Evolutionary conservation across 179 eudicot species (phyloP).

Genomic region (Beta lomatogona): DNA sequence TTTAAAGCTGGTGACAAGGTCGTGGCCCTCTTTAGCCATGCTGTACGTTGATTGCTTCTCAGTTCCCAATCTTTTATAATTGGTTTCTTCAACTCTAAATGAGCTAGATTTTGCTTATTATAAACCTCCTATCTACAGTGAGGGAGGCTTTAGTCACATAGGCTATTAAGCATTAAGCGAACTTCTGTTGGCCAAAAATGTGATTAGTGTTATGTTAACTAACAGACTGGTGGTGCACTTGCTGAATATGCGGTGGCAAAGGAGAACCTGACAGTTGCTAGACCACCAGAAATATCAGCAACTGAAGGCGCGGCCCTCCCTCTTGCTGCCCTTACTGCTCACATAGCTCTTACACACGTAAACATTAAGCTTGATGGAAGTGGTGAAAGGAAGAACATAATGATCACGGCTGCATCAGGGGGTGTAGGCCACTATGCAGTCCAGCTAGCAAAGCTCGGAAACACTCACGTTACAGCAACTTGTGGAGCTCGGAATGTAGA

Average conservation of each 20-base stretch:
- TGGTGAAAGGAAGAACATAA: conserved; percentile 47
- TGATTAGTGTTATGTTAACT: not conserved
- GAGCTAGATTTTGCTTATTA: no score
- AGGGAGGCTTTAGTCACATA: not conserved
- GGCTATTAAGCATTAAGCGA: not conserved
- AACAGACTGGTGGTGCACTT: conserved; percentile 61
- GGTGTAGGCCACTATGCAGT: conserved; percentile 72
- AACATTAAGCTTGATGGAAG: conserved; percentile 48
- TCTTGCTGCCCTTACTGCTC: conserved; percentile 52
- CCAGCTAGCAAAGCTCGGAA: conserved; percentile 67
- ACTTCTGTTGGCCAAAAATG: no score
- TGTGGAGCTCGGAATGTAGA: conserved; percentile 70
- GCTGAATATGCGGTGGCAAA: conserved; percentile 60
- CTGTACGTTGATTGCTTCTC: conserved; percentile 38
- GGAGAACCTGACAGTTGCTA: conserved; percentile 38
- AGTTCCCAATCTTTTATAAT: no score
- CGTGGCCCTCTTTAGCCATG: conserved; percentile 44
- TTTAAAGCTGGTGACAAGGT: conserved; percentile 77
- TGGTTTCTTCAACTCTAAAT: no score
- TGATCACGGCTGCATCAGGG: conserved; percentile 67
- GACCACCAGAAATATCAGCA: conserved; percentile 65
- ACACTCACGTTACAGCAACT: conserved; percentile 58
- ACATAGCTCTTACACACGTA: conserved; percentile 45
- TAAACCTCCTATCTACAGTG: no score
- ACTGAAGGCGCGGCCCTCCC: conserved; percentile 47